These are phyloP conservation scores for Globisporangium nunn DNA, from an alignment of 352 stramenopile genomes.

Conservation along the genomic window DNA sequence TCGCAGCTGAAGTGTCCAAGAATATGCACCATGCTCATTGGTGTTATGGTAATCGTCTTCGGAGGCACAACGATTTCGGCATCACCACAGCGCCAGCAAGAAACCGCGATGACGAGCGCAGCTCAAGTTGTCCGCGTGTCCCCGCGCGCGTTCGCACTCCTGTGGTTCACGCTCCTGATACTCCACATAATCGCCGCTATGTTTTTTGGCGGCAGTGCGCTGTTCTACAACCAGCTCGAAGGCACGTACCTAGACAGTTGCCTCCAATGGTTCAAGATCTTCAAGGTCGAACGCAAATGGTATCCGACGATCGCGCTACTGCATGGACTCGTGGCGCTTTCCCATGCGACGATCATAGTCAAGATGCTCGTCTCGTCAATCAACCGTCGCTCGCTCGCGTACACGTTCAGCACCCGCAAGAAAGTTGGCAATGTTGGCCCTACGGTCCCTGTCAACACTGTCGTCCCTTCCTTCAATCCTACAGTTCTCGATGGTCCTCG, in stretches of 20 bases:
- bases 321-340: background rate
- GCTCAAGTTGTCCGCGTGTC: background rate
- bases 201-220: background rate
- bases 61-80: too few species aligned
- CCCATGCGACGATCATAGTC: slow-evolving; percentile 3
- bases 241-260: slow-evolving; percentile 4
- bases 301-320: background rate
- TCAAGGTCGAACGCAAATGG: background rate
- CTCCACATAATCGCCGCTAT: background rate
- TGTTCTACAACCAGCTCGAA: slow-evolving; percentile 7
- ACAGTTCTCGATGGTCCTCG: background rate
- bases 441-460: background rate
- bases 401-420: background rate
- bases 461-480: background rate
- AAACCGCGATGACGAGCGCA: background rate
- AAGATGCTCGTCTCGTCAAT: slow-evolving; percentile 3
- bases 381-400: slow-evolving; percentile 1
- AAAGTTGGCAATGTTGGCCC: too few species aligned
- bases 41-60: too few species aligned
- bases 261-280: slow-evolving; percentile 1
- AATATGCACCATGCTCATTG: too few species aligned
- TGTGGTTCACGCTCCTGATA: background rate
- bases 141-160: background rate
- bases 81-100: background rate
- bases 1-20: too few species aligned